Evolutionary conservation across 2,329 filamentous ascomycete species (phyloP), one percentile per base, ranked within the genome.

Genomic region (Domatiomyces catenatus): DNA sequence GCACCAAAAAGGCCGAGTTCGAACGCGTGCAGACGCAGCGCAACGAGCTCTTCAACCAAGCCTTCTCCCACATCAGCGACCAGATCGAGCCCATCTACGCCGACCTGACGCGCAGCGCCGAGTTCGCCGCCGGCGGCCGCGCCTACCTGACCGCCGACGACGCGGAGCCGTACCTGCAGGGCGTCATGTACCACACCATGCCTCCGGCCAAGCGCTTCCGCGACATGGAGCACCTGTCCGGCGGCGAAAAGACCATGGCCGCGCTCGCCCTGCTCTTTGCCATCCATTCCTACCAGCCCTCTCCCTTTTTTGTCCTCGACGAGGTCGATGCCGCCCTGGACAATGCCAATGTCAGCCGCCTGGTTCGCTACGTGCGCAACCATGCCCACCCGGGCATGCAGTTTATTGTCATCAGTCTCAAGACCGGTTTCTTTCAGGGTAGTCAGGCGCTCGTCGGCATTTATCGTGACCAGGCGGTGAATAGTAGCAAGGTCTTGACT

Each of bases 171-270:
- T 98, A 96, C 66, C 78, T 95, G 3, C 87, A 86, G 42, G 92
- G 92, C 28, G 88, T 98, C 69, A 95, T 94, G 64, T 98, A 98
- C 69, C 89, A 96, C 65, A 93, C 92, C 55, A 98, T 96, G 89
- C 92, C 92, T 18, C 92, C 92, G 1, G 79, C 95, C 55, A 98
- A 98, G 71, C 87, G 92, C 45, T 98, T 98, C 77, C 80, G 92
- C 60, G 93, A 98, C 66, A 98, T 98, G 92, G 92, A 98, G 67
- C 92, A 95, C 65, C 73, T 98, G 8, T 94, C 87, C 1, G 92
- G 92, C 61, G 92, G 92, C 50, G 92, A 98, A 70, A 98, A 98
- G 75, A 98, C 92, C 0, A 98, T 98, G 83, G 92, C 92, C 1
- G 92, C 92, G 12, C 74, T 98, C 42, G 92, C 92, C n/a, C 75